These are phyloP conservation scores for Penicillium chermesinum DNA, from an alignment of 495 filamentous ascomycete genomes.

Conservation along the genomic window DNA sequence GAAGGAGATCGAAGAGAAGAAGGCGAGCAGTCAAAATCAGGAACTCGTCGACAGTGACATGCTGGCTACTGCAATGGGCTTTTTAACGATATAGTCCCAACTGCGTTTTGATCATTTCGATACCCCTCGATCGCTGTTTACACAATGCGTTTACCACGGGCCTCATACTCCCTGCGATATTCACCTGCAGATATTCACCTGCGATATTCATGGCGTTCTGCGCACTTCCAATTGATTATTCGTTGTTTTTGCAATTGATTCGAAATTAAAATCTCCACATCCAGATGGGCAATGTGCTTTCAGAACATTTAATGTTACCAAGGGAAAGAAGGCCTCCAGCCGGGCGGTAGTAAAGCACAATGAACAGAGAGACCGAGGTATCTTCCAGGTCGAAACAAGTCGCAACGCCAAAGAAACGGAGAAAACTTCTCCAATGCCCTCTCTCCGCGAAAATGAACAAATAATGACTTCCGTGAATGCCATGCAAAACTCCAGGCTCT, in stretches of 20 bases:
- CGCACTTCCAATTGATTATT: too few relatives aligned
- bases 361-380: neutral
- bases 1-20: conserved; percentile 24
- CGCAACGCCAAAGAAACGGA: conserved; percentile 8
- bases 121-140: too few relatives aligned
- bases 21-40: conserved; percentile 1
- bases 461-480: conserved; percentile 21
- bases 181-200: too few relatives aligned
- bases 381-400: neutral
- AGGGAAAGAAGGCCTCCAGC: neutral
- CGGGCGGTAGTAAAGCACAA: neutral
- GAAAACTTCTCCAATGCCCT: conserved; percentile 25
- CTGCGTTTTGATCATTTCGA: neutral
- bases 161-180: too few relatives aligned
- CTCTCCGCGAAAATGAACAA: conserved; percentile 20
- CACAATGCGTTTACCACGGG: too few relatives aligned
- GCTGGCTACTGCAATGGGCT: conserved; percentile 37
- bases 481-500: conserved; percentile 39
- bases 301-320: neutral
- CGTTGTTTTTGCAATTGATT: too few relatives aligned
- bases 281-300: too few relatives aligned
- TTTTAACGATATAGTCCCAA: conserved; percentile 23
- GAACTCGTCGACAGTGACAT: conserved; percentile 28
- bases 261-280: too few relatives aligned
- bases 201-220: too few relatives aligned